Percentiles rank a stretch among this genome's conserved stretches.
Conservation (phyloP, 1,139 yeast genomes). For the Debaryomyces psychrophilus region DNA sequence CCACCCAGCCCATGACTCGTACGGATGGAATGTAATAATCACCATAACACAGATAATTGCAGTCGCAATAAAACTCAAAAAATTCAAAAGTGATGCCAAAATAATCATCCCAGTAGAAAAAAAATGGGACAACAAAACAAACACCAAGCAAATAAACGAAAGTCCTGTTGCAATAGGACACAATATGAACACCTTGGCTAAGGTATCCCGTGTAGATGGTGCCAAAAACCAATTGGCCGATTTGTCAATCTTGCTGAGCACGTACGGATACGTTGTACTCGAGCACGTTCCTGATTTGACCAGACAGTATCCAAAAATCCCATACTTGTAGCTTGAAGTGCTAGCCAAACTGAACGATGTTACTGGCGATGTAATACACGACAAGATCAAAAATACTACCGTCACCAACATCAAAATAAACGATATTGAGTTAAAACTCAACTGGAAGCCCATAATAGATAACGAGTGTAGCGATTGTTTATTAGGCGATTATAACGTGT, state of each 20-base stretch:
- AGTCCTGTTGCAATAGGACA: conserved; percentile 85
- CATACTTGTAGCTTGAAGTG: conserved; percentile 60
- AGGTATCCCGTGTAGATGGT: conserved; percentile 54
- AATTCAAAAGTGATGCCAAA: conserved; percentile 31
- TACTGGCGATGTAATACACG: conserved; percentile 54
- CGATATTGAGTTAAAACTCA: conserved; percentile 36
- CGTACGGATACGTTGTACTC: conserved; percentile 38
- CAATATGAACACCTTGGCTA: conserved; percentile 72
- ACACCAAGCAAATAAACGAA: conserved; percentile 50
- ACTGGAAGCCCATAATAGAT: conserved; percentile 20
- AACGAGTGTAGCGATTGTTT: conserved; percentile 6
- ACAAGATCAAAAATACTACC: conserved; percentile 53
- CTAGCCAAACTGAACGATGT: conserved; percentile 39
- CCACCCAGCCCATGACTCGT: conserved; percentile 72
- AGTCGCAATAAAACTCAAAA: conserved; percentile 55
- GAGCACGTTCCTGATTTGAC: conserved; percentile 48
- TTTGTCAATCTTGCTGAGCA: conserved; percentile 22
- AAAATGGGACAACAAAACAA: conserved; percentile 38
- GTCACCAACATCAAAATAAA: conserved; percentile 39
- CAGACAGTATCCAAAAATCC: conserved; percentile 83
- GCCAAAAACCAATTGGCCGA: conserved; percentile 31
- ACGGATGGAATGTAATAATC: conserved; percentile 62
- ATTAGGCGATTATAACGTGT: not conserved
- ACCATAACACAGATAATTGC: conserved; percentile 56
- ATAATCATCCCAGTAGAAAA: conserved; percentile 22